Base-by-base conservation (phyloP, 768 basidiomycete genomes). In the Leccinum barrowsii region DNA sequence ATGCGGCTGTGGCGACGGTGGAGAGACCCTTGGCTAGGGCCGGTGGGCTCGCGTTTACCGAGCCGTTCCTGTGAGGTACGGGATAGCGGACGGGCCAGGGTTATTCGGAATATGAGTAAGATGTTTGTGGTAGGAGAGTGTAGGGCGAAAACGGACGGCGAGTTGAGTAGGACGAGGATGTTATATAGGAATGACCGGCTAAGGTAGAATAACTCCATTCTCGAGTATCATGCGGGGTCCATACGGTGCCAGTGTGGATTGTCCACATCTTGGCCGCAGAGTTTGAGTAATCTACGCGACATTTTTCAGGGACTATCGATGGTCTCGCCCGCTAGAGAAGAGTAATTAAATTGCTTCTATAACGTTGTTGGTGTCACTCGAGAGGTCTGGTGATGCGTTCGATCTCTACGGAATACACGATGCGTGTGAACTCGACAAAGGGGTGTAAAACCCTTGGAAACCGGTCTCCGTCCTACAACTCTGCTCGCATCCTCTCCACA, bases 181-280 rank as follows among this genome's bases (percentile, higher is more conserved):
- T 56, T 71, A 68, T 65, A 73, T 66, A 67, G 26, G 30, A 26
- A 52, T 50, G 46, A n/a, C 32, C 46, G 46, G 46, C 22, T 47
- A 47, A 47, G 46, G 22, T 44, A 48, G 51, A 49, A 56, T 52
- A 44, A 26, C 47, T 51, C 51, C 64, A 50, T 56, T 58, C 50
- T 58, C 56, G 50, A 67, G 63, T 59, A 66, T 54, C 42, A 44
- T 44, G 63, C 67, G 69, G 70, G 71, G 70, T 73, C 70, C 67
- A 57, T 59, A 62, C 56, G 59, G 55, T 65, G 66, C 70, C 65
- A 70, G 50, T 50, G 4, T 63, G 54, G 55, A 56, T 52, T 56
- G 58, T 44, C 64, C 56, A 69, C 68, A 53, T 55, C 54, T 40
- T 37, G 48, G 32, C 57, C 57, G 30, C 54, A 35, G 35, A 57